Conservation (phyloP, 441 rosid genomes). For the Geranium incanum region DNA sequence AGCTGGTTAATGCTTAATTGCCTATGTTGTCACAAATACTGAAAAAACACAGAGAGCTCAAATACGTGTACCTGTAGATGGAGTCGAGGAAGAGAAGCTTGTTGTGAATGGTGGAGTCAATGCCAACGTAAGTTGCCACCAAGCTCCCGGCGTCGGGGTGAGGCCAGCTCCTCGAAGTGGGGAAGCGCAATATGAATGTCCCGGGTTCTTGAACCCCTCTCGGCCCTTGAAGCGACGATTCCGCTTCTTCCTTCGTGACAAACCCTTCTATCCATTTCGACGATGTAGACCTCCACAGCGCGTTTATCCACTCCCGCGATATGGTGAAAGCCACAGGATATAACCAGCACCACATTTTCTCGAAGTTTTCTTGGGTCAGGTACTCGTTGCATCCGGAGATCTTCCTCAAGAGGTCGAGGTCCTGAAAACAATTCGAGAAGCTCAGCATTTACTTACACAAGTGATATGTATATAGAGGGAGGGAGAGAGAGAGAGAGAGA, state of each 20-base stretch:
- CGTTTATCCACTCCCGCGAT: constrained; percentile 47
- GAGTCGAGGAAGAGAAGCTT: constrained; percentile 49
- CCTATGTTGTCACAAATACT: not conserved
- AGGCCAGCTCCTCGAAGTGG: constrained; percentile 88
- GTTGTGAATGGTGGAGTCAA: constrained; percentile 52
- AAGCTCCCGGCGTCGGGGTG: constrained; percentile 92
- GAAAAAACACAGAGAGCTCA: not conserved
- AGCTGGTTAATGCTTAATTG: not conserved
- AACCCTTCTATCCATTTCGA: constrained; percentile 90
- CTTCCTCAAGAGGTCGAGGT: constrained; percentile 53
- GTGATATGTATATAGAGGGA: not conserved
- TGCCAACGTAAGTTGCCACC: constrained; percentile 60
- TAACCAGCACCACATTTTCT: constrained; percentile 87
- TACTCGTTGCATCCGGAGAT: constrained; percentile 64
- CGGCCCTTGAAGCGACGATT: constrained; percentile 60
- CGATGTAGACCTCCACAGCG: constrained; percentile 52
- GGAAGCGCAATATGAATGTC: constrained; percentile 71
- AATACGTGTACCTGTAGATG: constrained; percentile 37
- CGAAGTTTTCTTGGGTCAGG: constrained; percentile 72
- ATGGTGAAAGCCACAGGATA: constrained; percentile 65
- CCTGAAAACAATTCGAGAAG: constrained; percentile 33
- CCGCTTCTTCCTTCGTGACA: constrained; percentile 86
- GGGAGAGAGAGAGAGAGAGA: constrained; percentile 9
- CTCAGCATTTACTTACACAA: not conserved
- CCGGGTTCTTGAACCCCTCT: constrained; percentile 74